Evolutionary conservation across 306 rosid species (phyloP).

Genomic region (Inga oerstediana): DNA sequence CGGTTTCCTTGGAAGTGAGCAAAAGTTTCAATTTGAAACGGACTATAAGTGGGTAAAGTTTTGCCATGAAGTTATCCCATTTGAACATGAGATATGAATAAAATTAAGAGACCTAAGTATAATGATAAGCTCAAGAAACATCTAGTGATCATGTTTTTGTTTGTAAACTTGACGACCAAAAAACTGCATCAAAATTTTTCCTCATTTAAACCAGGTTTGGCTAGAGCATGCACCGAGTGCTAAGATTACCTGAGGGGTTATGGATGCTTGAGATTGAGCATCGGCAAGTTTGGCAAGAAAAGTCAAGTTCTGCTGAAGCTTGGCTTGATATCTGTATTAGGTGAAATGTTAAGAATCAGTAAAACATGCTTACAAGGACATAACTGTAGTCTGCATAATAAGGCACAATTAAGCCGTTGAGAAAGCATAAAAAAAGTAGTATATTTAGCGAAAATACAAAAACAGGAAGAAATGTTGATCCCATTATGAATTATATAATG

Average conservation of each 20-base stretch:
- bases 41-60: background rate
- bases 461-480: conserved; percentile 10
- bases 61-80: background rate
- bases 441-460: background rate
- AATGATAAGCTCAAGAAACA: background rate
- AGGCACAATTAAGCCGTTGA: conserved; percentile 1
- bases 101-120: background rate
- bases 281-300: conserved; percentile 54
- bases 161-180: background rate
- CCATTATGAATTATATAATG: conserved; percentile 4
- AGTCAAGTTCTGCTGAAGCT: conserved; percentile 65
- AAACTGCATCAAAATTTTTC: background rate
- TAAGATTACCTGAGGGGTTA: conserved; percentile 48
- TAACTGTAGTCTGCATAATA: background rate
- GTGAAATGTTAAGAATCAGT: conserved; percentile 7
- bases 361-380: background rate
- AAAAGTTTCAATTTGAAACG: background rate
- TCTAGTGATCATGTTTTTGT: background rate
- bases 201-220: background rate
- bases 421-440: background rate
- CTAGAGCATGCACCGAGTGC: background rate
- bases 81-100: background rate
- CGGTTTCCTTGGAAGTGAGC: conserved; percentile 26
- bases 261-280: conserved; percentile 33
- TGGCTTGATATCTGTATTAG: conserved; percentile 46